A percentile compares a stretch with the other conserved stretches of the same genome.
phyloP scores from a whole-genome alignment of 139 green algal genomes.

The Chlamydomonas urium region DNA sequence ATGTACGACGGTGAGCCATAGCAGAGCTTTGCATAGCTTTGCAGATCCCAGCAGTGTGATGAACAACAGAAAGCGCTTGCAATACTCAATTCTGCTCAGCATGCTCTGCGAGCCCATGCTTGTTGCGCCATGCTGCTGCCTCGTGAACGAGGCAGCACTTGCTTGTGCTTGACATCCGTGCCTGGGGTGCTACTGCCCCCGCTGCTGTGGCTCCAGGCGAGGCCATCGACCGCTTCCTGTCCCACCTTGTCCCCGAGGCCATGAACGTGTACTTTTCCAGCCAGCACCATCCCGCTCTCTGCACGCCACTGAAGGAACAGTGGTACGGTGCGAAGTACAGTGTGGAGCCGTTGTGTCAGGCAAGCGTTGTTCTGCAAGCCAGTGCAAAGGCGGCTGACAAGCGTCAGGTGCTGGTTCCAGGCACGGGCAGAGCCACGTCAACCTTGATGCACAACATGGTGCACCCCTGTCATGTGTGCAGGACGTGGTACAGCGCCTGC shows the following conservation, averaged over 20 bases:
- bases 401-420: too few relatives aligned
- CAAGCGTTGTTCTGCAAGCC: too few relatives aligned
- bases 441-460: too few relatives aligned
- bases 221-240: constrained; percentile 23
- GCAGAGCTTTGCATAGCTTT: too few relatives aligned
- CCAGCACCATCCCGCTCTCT: constrained; percentile 1
- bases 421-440: too few relatives aligned
- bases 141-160: neutral
- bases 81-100: neutral
- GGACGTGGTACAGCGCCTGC: too few relatives aligned
- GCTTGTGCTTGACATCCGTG: neutral
- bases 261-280: constrained; percentile 28
- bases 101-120: neutral
- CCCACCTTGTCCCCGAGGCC: constrained; percentile 9
- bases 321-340: constrained; percentile 48
- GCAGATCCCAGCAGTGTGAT: too few relatives aligned
- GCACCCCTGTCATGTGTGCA: too few relatives aligned
- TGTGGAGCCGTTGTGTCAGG: constrained; percentile 20
- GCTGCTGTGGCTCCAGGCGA: neutral
- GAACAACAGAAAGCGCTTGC: neutral
- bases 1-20: constrained; percentile 28
- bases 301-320: constrained; percentile 20
- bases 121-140: neutral
- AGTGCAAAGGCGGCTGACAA: too few relatives aligned
- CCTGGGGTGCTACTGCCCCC: neutral